These are phyloP conservation scores for Periglandula ipomoeae DNA, from an alignment of 2,329 filamentous ascomycete species.

Conservation along the genomic window DNA sequence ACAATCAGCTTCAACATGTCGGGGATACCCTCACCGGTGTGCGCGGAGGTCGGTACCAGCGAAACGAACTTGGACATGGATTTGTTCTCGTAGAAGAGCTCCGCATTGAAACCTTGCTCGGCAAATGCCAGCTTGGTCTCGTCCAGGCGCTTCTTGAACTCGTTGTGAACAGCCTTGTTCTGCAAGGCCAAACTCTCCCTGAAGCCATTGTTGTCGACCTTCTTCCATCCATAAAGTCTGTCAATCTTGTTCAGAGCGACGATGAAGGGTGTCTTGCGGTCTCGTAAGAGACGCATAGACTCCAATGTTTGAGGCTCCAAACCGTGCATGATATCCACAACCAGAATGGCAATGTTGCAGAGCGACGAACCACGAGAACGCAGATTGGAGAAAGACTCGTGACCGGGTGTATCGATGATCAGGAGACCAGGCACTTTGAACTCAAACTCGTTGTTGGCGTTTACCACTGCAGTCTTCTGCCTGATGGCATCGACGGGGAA, in stretches of 20 bases:
- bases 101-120: constrained; percentile 96
- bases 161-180: constrained; percentile 85
- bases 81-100: constrained; percentile 96
- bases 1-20: constrained; percentile 97
- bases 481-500: constrained; percentile 91
- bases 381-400: constrained; percentile 99
- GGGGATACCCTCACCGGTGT: constrained; percentile 98
- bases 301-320: constrained; percentile 94
- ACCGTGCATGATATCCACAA: constrained; percentile 99
- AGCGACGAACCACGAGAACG: constrained; percentile 94
- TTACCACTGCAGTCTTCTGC: constrained; percentile 90
- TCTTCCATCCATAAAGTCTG: constrained; percentile 98
- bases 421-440: constrained; percentile 97
- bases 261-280: constrained; percentile 94
- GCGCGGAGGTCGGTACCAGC: constrained; percentile 92
- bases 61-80: constrained; percentile 91
- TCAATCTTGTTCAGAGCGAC: constrained; percentile 99
- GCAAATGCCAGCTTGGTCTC: constrained; percentile 90
- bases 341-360: constrained; percentile 97
- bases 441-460: constrained; percentile 80
- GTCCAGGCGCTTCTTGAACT: constrained; percentile 84
- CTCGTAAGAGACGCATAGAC: constrained; percentile 88
- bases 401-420: constrained; percentile 95
- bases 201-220: constrained; percentile 98
- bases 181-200: constrained; percentile 83